Evolutionary conservation across 1,139 yeast genomes (phyloP), one percentile per base, ranked within the genome.

Genomic region (Hansenula lynferdii): DNA sequence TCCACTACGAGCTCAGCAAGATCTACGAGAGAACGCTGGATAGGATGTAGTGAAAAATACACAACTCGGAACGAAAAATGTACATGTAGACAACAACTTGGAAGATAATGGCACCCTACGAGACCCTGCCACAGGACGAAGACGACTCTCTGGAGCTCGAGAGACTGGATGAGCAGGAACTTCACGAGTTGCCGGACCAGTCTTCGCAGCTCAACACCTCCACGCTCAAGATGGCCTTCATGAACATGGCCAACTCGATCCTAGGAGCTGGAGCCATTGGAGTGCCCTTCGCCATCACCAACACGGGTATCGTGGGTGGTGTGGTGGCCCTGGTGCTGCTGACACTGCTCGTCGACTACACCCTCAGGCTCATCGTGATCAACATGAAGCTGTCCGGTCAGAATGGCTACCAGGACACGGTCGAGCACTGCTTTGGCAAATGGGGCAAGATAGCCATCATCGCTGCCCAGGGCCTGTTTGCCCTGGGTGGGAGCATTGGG

Each of bases 251-350:
- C 18, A 90, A 90, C 61, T 83, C 86, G 14, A 90, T 89, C 42
- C 68, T 90, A 12, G 97, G 97, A 0, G 97, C 97, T 0, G 97
- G 97, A 2, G 86, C 92, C 37, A 87, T 90, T 32, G 96, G 97
- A 1, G 95, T 89, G 51, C 95, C 97, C 1, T 85, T 81, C 53
- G 97, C 97, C 0, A 79, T 90, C 51, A 69, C 74, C 39, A 85
- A 87, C 52, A 73, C 86, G 23, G 97, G 97, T 1, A 60, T 90
- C 2, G 48, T 81, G 0, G 89, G 94, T 0, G 96, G 96, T 5
- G 59, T 83, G 1, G 16, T 86, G 1, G 70, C 80, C 8, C 69
- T 87, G 59, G 51, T 79, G 0, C 51, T 74, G 0, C 62, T 90
- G 39, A 81, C 95, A 0, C 45, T 77, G 1, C 67, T 87, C 12